phyloP scores from a whole-genome alignment of 225 moss, liverwort and hornwort genomes.

The Pseudisothecium myosuroides region DNA sequence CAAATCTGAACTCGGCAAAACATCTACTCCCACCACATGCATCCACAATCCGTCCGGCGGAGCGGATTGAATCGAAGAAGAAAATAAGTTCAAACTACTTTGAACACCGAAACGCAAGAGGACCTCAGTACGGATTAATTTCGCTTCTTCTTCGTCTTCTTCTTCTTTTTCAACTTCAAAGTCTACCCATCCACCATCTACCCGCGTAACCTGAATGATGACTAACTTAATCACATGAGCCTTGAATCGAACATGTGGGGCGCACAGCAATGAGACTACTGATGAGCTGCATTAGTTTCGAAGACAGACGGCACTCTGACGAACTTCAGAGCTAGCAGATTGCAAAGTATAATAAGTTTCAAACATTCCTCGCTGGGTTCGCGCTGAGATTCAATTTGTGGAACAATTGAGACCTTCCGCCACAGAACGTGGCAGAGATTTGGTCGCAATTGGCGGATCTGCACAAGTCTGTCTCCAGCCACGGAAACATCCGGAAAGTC shows the following conservation, averaged over 20 bases:
- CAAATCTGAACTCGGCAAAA: background rate
- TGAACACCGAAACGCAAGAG: background rate
- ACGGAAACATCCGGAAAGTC: background rate
- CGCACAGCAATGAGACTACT: background rate
- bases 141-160: background rate
- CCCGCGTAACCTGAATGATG: background rate
- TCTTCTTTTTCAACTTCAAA: background rate
- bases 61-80: background rate
- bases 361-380: background rate
- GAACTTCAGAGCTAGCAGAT: background rate
- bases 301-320: too few species aligned
- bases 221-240: too few species aligned
- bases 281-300: background rate
- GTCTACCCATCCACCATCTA: background rate
- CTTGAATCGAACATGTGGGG: background rate
- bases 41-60: background rate
- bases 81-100: too few species aligned
- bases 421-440: background rate
- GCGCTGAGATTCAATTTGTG: background rate
- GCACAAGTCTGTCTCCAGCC: background rate
- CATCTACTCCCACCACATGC: background rate
- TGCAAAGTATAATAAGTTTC: background rate
- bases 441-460: background rate
- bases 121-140: background rate
- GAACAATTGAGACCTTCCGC: background rate